Conservation (phyloP, 768 basidiomycete species). For the Hypsizygus marmoreus region DNA sequence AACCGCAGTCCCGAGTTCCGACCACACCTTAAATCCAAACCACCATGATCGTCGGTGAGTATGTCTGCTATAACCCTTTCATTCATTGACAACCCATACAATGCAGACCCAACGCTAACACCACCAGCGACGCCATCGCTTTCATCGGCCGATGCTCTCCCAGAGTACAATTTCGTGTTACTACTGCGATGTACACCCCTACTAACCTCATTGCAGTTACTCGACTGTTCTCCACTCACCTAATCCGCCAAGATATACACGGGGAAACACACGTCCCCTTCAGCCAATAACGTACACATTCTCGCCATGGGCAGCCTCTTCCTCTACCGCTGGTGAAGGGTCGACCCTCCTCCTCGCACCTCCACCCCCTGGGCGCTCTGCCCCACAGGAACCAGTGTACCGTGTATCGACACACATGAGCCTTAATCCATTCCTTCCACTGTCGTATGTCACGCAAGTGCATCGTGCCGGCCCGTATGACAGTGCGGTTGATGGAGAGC, state of each 20-base stretch:
- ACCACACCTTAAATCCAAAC: no score
- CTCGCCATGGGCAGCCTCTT: constrained; percentile 32
- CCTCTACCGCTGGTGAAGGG: background rate
- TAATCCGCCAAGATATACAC: constrained; percentile 3
- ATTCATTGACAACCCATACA: no score
- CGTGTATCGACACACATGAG: constrained; percentile 44
- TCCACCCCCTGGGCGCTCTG: background rate
- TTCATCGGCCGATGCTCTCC: no score
- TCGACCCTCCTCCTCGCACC: constrained; percentile 40
- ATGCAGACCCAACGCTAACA: no score
- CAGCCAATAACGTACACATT: constrained; percentile 42
- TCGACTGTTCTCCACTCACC: background rate
- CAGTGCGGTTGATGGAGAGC: constrained; percentile 31
- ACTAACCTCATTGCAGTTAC: no score
- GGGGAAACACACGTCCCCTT: background rate
- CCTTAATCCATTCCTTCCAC: constrained; percentile 46
- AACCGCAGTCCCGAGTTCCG: no score
- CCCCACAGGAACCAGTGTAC: constrained; percentile 31
- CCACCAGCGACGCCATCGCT: no score
- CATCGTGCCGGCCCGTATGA: constrained; percentile 25
- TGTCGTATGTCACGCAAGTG: constrained; percentile 45
- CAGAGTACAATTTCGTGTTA: no score
- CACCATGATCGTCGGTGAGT: no score
- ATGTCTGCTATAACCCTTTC: no score
- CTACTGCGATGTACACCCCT: no score